Evolutionary conservation across 1,284 basidiomycete genomes (phyloP).

Genomic region (Apiotrichum montevideense): DNA sequence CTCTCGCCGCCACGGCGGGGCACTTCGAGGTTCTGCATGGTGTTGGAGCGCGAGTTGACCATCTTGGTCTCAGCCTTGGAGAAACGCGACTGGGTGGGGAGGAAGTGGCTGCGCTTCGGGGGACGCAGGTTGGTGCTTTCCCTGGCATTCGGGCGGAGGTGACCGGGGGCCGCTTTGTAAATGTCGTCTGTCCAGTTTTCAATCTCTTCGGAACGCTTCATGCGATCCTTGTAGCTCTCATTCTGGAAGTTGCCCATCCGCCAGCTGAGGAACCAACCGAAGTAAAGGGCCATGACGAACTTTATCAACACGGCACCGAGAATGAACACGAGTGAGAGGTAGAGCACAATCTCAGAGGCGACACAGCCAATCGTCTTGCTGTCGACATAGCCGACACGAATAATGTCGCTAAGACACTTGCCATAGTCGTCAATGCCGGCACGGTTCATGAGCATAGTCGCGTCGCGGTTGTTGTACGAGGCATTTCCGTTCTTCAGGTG

Average conservation of each 20-base stretch:
- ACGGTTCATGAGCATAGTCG: constrained; percentile 73
- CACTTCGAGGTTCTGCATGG: constrained; percentile 47
- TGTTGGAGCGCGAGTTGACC: constrained; percentile 60
- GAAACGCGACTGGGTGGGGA: constrained; percentile 79
- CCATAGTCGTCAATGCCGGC: constrained; percentile 57
- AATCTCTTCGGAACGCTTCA: constrained; percentile 82
- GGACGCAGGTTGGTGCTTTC: not conserved
- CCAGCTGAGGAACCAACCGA: constrained; percentile 96
- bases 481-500: constrained; percentile 64
- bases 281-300: constrained; percentile 93
- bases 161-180: constrained; percentile 84
- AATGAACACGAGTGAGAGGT: constrained; percentile 93
- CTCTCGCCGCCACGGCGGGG: constrained; percentile 33
- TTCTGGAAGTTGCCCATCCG: constrained; percentile 85
- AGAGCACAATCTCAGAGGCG: constrained; percentile 88
- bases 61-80: constrained; percentile 66
- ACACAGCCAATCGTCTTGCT: constrained; percentile 91
- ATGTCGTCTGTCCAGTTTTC: constrained; percentile 97
- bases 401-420: constrained; percentile 76
- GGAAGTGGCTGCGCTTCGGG: constrained; percentile 51
- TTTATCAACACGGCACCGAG: constrained; percentile 93
- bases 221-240: constrained; percentile 88
- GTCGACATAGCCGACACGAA: constrained; percentile 89
- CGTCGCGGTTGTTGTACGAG: constrained; percentile 73
- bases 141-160: constrained; percentile 71